A percentile compares a stretch with the other conserved stretches of the same genome.
These are phyloP conservation scores for Zygotorulaspora sp. DNA, from an alignment of 805 yeast genomes.

Conservation along the genomic window DNA sequence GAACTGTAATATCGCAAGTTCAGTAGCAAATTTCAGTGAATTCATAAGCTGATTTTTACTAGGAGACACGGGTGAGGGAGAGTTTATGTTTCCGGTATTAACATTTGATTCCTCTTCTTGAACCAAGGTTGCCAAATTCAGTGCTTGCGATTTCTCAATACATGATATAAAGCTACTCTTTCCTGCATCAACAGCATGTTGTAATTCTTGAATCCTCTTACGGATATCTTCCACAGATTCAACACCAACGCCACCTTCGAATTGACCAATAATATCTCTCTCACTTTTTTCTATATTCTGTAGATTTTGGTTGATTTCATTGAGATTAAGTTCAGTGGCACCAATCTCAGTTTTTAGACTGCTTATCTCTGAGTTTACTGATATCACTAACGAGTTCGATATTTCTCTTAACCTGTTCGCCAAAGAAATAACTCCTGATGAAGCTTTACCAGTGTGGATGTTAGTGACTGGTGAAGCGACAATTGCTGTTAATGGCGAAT, in stretches of 20 bases:
- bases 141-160: constrained; percentile 63
- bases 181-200: constrained; percentile 8
- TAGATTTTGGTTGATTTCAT: constrained; percentile 12
- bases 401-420: constrained; percentile 11
- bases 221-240: constrained; percentile 17
- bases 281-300: constrained; percentile 9
- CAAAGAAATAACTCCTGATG: constrained; percentile 4
- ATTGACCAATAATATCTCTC: constrained; percentile 12
- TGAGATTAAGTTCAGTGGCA: constrained; percentile 12
- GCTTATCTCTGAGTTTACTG: constrained; percentile 16
- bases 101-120: constrained; percentile 46
- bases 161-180: constrained; percentile 23
- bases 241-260: constrained; percentile 8
- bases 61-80: constrained; percentile 11
- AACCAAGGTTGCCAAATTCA: constrained; percentile 53
- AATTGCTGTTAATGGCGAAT: constrained; percentile 12
- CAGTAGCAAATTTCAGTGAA: constrained; percentile 33
- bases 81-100: constrained; percentile 9
- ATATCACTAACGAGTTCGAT: constrained; percentile 11
- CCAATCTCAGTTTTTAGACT: constrained; percentile 16
- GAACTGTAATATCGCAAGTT: constrained; percentile 51
- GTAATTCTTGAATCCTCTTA: constrained; percentile 6
- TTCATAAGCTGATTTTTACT: constrained; percentile 15
- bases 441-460: constrained; percentile 5
- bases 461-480: constrained; percentile 12